Evolutionary conservation across 2,329 filamentous ascomycete species (phyloP).

Genomic region (Aschersonia sp.): DNA sequence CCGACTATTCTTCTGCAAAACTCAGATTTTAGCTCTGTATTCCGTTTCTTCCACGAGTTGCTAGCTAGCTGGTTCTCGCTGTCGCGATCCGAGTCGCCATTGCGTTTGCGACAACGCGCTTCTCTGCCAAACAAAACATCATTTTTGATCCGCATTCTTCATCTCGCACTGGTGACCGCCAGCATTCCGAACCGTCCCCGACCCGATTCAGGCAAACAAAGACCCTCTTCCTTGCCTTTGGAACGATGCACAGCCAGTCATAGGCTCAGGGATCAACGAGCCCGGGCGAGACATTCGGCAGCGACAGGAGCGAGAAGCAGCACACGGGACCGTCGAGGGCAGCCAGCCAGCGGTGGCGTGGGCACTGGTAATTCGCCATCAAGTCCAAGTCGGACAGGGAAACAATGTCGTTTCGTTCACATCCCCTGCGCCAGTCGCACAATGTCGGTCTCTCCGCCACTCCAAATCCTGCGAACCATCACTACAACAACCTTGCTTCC

Average conservation of each 20-base stretch:
- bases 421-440: slow-evolving; percentile 43
- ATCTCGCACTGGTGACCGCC: not conserved
- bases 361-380: no score
- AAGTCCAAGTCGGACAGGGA: slow-evolving; percentile 8
- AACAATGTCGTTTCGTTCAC: slow-evolving; percentile 41
- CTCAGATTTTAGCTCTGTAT: no score
- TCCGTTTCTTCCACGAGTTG: no score
- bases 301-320: not conserved
- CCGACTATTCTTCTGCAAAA: no score
- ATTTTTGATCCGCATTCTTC: not conserved
- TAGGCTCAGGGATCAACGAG: not conserved
- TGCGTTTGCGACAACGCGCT: no score
- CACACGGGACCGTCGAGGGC: not conserved
- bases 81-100: no score
- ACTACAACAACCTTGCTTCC: not conserved
- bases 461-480: not conserved
- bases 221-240: not conserved
- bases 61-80: no score
- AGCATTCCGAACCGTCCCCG: not conserved
- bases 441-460: slow-evolving; percentile 23
- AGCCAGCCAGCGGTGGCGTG: not conserved
- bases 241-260: not conserved
- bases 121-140: no score
- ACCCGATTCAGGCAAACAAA: not conserved
- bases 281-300: not conserved